These are phyloP conservation scores for Asterochloris erici DNA, from an alignment of 139 green algal genomes.

Conservation along the genomic window DNA sequence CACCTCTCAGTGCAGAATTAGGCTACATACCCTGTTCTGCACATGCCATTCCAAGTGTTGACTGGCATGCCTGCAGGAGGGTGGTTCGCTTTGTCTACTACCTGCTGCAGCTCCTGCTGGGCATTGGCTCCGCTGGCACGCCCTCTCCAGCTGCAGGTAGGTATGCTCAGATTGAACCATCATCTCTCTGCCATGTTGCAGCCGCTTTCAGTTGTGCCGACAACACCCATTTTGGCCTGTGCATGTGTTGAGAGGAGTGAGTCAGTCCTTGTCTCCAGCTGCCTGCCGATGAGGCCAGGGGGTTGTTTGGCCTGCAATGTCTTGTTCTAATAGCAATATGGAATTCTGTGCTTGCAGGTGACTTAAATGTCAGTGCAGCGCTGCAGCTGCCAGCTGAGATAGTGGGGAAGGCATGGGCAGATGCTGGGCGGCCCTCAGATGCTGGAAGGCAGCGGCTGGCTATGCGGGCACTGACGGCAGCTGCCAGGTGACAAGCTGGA, in stretches of 20 bases:
- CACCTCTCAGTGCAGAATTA: not conserved
- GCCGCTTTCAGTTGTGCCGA: not conserved
- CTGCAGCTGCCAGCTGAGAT: slow-evolving; percentile 7
- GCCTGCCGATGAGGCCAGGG: not conserved
- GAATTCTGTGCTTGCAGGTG: not conserved
- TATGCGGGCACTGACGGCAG: slow-evolving; percentile 14
- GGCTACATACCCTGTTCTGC: not conserved
- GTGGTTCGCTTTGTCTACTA: slow-evolving; percentile 52
- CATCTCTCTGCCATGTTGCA: not conserved
- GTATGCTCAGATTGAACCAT: not conserved
- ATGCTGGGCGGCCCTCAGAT: not conserved
- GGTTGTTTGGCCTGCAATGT: not conserved
- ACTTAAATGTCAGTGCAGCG: not conserved
- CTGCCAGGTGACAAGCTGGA: slow-evolving; percentile 3
- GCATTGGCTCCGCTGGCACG: slow-evolving; percentile 55
- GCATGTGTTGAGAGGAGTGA: not conserved
- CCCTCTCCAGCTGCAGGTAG: slow-evolving; percentile 23
- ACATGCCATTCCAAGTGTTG: not conserved
- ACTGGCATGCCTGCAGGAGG: slow-evolving; percentile 12
- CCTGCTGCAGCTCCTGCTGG: slow-evolving; percentile 57
- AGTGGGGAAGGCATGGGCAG: slow-evolving; percentile 14
- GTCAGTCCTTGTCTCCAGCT: not conserved
- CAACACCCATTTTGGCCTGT: not conserved
- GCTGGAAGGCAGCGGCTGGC: slow-evolving; percentile 8
- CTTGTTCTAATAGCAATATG: not conserved